phyloP scores from a whole-genome alignment of 1,284 basidiomycete genomes.

The Taiwanofungus camphoratus region DNA sequence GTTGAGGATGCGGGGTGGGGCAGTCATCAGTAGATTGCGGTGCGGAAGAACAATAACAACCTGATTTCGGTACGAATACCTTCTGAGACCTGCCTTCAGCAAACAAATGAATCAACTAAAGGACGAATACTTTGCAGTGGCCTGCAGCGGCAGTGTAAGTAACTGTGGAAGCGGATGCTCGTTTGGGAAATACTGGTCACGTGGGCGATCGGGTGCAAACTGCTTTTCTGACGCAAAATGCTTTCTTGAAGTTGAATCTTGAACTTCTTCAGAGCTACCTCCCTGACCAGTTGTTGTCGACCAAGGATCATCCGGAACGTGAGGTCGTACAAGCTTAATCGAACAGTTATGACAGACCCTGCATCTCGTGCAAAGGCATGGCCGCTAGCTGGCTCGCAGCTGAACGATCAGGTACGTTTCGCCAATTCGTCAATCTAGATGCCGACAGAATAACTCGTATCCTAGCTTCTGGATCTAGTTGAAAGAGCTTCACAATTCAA shows the following conservation, averaged over 20 bases:
- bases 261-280: no score
- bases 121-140: no score
- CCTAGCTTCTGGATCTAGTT: constrained; percentile 82
- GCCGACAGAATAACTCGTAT: constrained; percentile 5
- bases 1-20: constrained; percentile 44
- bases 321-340: constrained; percentile 47
- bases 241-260: no score
- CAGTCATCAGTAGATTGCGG: constrained; percentile 9
- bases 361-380: constrained; percentile 72
- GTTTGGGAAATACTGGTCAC: no score
- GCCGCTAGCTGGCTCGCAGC: constrained; percentile 83
- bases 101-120: no score
- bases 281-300: constrained; percentile 29
- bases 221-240: no score
- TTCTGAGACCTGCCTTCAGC: no score
- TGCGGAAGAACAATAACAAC: constrained; percentile 9
- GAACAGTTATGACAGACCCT: constrained; percentile 48
- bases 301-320: constrained; percentile 72
- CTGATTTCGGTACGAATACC: no score
- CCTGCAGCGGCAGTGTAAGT: no score
- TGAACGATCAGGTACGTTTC: constrained; percentile 86
- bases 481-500: constrained; percentile 92
- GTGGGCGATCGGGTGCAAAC: no score
- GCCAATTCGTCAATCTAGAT: constrained; percentile 18
- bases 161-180: no score